Conservation (phyloP, 306 rosid genomes). For the Trifolium repens region DNA sequence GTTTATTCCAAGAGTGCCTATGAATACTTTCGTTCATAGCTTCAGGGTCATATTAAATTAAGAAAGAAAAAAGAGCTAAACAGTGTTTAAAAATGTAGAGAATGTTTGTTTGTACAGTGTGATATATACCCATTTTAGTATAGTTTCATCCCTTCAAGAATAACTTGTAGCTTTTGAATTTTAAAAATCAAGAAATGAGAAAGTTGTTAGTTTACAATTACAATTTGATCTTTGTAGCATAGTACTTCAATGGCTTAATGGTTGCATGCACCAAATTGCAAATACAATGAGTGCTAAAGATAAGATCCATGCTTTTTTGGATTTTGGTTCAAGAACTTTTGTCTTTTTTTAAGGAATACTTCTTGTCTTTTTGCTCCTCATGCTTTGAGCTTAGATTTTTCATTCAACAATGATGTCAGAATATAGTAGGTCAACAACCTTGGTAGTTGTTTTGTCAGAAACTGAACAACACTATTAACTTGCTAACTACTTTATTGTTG, state of each 20-base stretch:
- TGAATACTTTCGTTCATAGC: constrained; percentile 41
- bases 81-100: constrained; percentile 44
- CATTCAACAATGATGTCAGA: not conserved
- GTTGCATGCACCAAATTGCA: not conserved
- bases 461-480: not conserved
- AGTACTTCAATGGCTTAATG: constrained; percentile 22
- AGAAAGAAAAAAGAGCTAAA: constrained; percentile 1
- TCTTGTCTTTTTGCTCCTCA: not conserved
- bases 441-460: not conserved
- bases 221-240: constrained; percentile 37
- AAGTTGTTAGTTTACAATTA: constrained; percentile 38
- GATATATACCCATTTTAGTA: constrained; percentile 19
- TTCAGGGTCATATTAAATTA: constrained; percentile 28
- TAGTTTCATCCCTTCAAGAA: constrained; percentile 39
- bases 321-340: constrained; percentile 16
- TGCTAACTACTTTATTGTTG: not conserved
- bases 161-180: constrained; percentile 32
- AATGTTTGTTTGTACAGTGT: constrained; percentile 8
- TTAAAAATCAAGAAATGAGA: constrained; percentile 32
- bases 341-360: not conserved
- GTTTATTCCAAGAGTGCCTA: constrained; percentile 25
- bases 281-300: constrained; percentile 21
- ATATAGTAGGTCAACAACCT: not conserved
- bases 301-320: constrained; percentile 12
- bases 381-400: not conserved